Conservation (phyloP, 192 early-diverging fungal species). For the Coemansia sp. region DNA sequence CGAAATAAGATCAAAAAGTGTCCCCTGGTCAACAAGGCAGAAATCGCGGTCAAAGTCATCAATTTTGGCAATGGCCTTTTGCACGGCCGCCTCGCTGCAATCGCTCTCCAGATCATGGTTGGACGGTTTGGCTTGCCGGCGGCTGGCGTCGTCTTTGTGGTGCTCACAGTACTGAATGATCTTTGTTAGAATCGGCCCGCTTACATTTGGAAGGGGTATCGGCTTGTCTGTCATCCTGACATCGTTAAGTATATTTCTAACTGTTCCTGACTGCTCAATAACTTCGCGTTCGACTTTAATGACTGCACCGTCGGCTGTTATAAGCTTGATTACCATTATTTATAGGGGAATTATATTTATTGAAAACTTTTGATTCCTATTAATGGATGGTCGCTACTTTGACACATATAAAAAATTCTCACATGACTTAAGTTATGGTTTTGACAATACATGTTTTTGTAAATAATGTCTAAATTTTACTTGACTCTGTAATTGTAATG, state of each 20-base stretch:
- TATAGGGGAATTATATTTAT: too few relatives aligned
- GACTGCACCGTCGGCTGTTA: conserved; percentile 37
- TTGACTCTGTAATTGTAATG: too few relatives aligned
- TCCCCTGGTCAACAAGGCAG: conserved; percentile 90
- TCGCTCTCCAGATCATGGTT: conserved; percentile 31
- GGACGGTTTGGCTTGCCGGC: conserved; percentile 15
- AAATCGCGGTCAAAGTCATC: conserved; percentile 90
- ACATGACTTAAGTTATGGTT: too few relatives aligned
- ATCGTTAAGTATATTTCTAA: conserved; percentile 51
- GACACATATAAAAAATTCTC: too few relatives aligned
- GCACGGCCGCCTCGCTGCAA: conserved; percentile 50
- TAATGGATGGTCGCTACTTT: too few relatives aligned
- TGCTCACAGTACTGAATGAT: conserved; percentile 89
- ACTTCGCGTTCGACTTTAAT: conserved; percentile 44
- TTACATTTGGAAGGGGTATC: conserved; percentile 89
- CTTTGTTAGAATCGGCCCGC: conserved; percentile 80
- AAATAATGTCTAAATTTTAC: too few relatives aligned
- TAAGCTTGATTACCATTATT: conserved; percentile 22
- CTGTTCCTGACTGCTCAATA: conserved; percentile 50
- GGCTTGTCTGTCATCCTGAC: conserved; percentile 27
- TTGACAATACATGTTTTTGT: too few relatives aligned
- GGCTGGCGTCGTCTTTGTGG: conserved; percentile 65
- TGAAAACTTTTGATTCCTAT: too few relatives aligned
- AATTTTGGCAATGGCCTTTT: conserved; percentile 69
- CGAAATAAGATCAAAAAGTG: conserved; percentile 86